Evolutionary conservation across 208 protist genomes (phyloP).

Genomic region (Leishmania major): DNA sequence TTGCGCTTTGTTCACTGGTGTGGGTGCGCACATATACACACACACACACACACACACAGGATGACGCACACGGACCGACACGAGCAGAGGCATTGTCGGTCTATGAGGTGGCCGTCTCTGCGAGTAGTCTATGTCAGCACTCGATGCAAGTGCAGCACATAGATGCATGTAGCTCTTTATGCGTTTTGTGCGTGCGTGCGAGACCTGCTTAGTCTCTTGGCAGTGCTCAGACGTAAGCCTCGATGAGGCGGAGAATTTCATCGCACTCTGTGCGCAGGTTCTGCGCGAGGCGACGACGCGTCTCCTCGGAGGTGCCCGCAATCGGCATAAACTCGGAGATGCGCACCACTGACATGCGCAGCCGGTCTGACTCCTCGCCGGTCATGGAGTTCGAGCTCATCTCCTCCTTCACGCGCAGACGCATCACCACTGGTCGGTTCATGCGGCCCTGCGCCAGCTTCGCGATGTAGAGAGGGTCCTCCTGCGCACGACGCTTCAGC

Average conservation of each 20-base stretch:
- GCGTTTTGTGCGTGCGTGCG: not conserved
- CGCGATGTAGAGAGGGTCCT: constrained; percentile 80
- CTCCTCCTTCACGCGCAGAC: constrained; percentile 91
- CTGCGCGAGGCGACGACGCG: constrained; percentile 61
- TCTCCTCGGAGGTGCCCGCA: constrained; percentile 65
- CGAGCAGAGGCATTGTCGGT: not conserved
- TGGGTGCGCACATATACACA: not conserved
- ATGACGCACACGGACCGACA: not conserved
- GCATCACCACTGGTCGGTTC: constrained; percentile 88
- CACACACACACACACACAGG: not conserved
- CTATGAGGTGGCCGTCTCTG: not conserved
- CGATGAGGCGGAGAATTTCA: constrained; percentile 77
- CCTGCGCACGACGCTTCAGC: constrained; percentile 78
- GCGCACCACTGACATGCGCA: constrained; percentile 82
- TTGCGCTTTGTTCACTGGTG: not conserved
- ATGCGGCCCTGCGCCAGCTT: constrained; percentile 79
- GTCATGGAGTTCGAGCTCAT: constrained; percentile 37
- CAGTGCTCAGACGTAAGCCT: constrained; percentile 60
- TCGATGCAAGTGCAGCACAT: not conserved
- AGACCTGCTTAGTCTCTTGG: not conserved
- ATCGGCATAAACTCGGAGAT: constrained; percentile 90
- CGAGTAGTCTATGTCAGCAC: not conserved
- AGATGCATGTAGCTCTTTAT: not conserved
- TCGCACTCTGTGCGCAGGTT: constrained; percentile 82
- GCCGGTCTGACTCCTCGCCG: constrained; percentile 71